Evolutionary conservation across 768 basidiomycete species (phyloP), one percentile per base, ranked within the genome.

Genomic region (Trametes villosa): DNA sequence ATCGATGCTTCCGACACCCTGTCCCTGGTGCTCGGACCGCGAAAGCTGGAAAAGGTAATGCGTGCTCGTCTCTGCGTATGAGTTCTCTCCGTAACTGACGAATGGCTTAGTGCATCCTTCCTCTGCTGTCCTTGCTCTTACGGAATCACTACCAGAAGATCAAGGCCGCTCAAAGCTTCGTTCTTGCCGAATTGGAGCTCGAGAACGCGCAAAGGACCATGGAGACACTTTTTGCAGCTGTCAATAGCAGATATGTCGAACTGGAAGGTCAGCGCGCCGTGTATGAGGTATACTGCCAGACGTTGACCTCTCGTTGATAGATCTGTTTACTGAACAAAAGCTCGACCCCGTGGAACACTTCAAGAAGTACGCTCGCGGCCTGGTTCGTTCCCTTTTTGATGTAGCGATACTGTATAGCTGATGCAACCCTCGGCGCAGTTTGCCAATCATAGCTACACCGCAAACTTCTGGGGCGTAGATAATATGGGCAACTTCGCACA

Each of bases 1-100:
- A 71, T 75, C 27, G 73, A 75, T 42, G 70, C 66, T 2, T 22
- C 48, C 0, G 73, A 74, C 31, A 73, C 72, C 1, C 57, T 75
- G 8, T 47, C 59, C 4, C 64, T 74, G 2, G 64, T 75, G 1
- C 54, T 67, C 9, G 74, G 72, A 1, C 51, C 64, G 3, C 69
- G 68, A 3, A 63, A 70, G 11, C 59, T 71, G 4, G 74, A 75
- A 52, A 69, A 67, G 66, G 74, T 73, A 36, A 20, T 59, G 38
- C 13, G 20, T 22, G 40, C 40, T 40, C 13, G 31, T 9, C n/a
- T 40, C n/a, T 6, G 15, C 15, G 38, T 6, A 8, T 27, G 24
- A 15, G 31, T 17, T 24, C 40, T 18, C 15, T 1, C 24, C 20
- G 15, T 53, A 15, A 5, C 9, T 22, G 18, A 8, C 4, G 17